These are phyloP conservation scores for Lipomyces kockii DNA, from an alignment of 805 yeast genomes.

Conservation along the genomic window DNA sequence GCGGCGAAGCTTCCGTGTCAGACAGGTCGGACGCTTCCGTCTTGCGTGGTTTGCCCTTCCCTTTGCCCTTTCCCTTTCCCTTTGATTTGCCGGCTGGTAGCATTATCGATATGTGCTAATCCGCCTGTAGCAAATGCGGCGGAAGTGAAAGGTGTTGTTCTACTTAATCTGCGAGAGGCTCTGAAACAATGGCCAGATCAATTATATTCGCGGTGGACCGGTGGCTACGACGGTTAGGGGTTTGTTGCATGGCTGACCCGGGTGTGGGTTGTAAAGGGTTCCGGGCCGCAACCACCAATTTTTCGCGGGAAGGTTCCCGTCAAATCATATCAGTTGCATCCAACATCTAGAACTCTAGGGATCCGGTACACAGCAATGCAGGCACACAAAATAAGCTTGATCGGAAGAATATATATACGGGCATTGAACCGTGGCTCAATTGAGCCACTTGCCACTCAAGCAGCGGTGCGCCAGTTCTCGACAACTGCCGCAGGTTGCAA, in stretches of 20 bases:
- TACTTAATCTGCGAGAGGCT: background rate
- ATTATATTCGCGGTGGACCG: background rate
- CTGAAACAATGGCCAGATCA: background rate
- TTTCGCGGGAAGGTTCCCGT: background rate
- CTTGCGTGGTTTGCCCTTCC: conserved; percentile 25
- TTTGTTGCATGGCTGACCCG: too few relatives aligned
- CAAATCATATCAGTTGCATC: background rate
- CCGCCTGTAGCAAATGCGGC: background rate
- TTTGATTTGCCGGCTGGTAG: conserved; percentile 22
- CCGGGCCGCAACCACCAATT: too few relatives aligned
- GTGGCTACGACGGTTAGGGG: background rate
- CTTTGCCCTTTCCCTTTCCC: conserved; percentile 34
- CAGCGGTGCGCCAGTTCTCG: background rate
- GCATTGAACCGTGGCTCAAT: background rate
- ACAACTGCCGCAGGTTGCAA: background rate
- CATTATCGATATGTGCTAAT: background rate
- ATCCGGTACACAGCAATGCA: background rate
- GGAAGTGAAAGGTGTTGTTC: background rate
- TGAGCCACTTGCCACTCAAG: background rate
- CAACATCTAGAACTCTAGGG: background rate
- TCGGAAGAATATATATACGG: background rate
- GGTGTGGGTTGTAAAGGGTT: too few relatives aligned
- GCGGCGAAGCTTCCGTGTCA: conserved; percentile 16
- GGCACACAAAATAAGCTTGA: background rate
- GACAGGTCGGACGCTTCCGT: conserved; percentile 8